phyloP scores from a whole-genome alignment of 202 grass and related monocot genomes.

The Tripidium arundinaceum region DNA sequence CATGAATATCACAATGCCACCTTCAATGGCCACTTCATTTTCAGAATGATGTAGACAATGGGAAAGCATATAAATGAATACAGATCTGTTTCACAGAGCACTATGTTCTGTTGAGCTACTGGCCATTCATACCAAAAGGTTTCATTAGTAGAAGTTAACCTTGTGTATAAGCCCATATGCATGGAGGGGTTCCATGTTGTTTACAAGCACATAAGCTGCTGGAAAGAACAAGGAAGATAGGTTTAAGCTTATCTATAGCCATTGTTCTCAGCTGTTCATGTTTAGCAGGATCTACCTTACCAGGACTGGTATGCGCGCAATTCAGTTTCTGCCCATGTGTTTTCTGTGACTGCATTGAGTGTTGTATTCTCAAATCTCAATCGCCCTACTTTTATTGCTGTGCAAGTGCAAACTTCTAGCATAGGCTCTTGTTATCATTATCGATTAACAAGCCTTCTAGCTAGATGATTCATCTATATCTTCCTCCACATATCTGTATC shows the following conservation, averaged over 20 bases:
- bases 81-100: background rate
- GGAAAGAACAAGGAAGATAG: background rate
- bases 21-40: background rate
- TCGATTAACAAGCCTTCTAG: background rate
- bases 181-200: background rate
- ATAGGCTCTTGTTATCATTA: background rate
- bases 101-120: conserved; percentile 21
- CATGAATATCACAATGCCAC: background rate
- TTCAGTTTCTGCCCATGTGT: conserved; percentile 15
- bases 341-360: conserved; percentile 16
- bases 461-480: background rate
- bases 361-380: background rate
- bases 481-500: conserved; percentile 1
- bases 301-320: conserved; percentile 53
- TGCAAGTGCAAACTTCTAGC: conserved; percentile 26
- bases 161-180: background rate
- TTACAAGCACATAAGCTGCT: conserved; percentile 4
- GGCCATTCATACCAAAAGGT: background rate
- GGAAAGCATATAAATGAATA: background rate
- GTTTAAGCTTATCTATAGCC: conserved; percentile 16
- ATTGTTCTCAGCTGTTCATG: background rate
- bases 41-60: background rate
- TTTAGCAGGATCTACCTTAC: conserved; percentile 24
- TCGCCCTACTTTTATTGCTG: conserved; percentile 2
- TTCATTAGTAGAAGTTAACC: background rate